Evolutionary conservation across 495 filamentous ascomycete genomes (phyloP).

Genomic region (Echria macrotheca): DNA sequence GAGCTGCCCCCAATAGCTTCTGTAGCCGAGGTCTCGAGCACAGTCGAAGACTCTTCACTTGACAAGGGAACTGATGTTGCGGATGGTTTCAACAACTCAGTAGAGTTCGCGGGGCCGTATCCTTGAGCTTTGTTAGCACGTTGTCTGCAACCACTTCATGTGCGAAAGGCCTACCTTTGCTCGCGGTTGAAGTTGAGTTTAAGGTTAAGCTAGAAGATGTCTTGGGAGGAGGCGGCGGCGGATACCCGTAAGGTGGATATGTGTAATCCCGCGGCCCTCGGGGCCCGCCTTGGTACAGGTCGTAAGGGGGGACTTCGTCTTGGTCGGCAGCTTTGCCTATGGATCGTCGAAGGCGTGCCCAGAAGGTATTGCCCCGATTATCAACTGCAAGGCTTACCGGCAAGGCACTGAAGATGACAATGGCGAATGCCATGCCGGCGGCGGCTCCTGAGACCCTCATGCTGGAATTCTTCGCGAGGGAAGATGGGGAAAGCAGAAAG

Average conservation of each 20-base stretch:
- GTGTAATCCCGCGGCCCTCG: slow-evolving; percentile 30
- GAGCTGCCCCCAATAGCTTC: neutral
- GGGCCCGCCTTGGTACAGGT: slow-evolving; percentile 20
- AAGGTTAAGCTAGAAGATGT: too few species aligned
- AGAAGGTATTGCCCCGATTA: slow-evolving; percentile 17
- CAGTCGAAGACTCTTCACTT: slow-evolving; percentile 1
- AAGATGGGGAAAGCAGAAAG: too few species aligned
- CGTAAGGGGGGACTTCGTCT: slow-evolving; percentile 19
- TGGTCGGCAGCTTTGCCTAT: slow-evolving; percentile 13
- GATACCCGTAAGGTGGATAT: slow-evolving; percentile 41
- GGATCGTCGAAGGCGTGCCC: slow-evolving; percentile 22
- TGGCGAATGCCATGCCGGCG: slow-evolving; percentile 31
- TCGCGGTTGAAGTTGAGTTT: too few species aligned
- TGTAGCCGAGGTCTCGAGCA: neutral
- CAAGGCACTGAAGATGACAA: slow-evolving; percentile 27
- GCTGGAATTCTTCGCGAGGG: slow-evolving; percentile 9
- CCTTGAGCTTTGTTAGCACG: too few species aligned
- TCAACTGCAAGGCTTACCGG: slow-evolving; percentile 22
- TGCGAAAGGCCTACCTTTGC: too few species aligned
- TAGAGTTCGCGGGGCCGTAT: too few species aligned
- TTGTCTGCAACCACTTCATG: too few species aligned
- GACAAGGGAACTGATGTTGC: neutral
- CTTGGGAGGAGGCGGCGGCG: slow-evolving; percentile 31
- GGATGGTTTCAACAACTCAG: too few species aligned
- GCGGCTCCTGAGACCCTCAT: slow-evolving; percentile 35